Conservation (phyloP, 2,329 filamentous ascomycete species). For the Escovopsis weberi region DNA sequence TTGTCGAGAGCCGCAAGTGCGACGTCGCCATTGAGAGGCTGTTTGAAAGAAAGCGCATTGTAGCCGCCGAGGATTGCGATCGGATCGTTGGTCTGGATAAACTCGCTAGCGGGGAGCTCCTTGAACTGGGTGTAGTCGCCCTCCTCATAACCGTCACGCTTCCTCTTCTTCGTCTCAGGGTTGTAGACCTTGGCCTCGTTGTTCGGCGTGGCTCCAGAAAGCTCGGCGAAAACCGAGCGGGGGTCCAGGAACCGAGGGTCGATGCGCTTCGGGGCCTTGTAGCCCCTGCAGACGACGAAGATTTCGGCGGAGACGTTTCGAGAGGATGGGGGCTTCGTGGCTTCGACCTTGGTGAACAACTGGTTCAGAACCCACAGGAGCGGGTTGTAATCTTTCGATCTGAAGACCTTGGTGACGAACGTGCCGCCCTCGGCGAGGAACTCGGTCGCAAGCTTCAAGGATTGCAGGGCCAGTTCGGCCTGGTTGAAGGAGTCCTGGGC, state of each 20-base stretch:
- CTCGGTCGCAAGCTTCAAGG: constrained; percentile 85
- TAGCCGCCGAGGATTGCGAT: constrained; percentile 79
- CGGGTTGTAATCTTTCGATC: constrained; percentile 93
- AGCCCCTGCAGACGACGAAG: constrained; percentile 92
- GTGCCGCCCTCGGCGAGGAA: constrained; percentile 80
- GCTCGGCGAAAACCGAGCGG: constrained; percentile 78
- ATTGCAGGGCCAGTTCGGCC: constrained; percentile 79
- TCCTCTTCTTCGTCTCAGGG: constrained; percentile 91
- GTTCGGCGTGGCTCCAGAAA: constrained; percentile 74
- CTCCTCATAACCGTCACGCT: constrained; percentile 95
- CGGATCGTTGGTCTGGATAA: constrained; percentile 85
- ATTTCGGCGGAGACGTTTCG: constrained; percentile 96
- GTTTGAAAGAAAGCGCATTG: constrained; percentile 73
- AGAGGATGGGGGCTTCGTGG: constrained; percentile 91
- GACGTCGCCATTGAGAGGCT: constrained; percentile 68
- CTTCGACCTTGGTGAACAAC: constrained; percentile 86
- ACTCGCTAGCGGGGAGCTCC: constrained; percentile 75
- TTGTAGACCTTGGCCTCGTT: constrained; percentile 98
- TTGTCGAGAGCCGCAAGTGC: constrained; percentile 75
- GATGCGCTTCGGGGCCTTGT: constrained; percentile 84
- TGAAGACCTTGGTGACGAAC: constrained; percentile 95
- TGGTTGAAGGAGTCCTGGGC: constrained; percentile 97
- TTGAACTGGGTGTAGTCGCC: constrained; percentile 90
- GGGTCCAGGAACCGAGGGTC: constrained; percentile 89
- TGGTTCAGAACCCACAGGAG: constrained; percentile 97